Base-by-base conservation (phyloP, 768 basidiomycete genomes). In the Sporobolomyces roseus region DNA sequence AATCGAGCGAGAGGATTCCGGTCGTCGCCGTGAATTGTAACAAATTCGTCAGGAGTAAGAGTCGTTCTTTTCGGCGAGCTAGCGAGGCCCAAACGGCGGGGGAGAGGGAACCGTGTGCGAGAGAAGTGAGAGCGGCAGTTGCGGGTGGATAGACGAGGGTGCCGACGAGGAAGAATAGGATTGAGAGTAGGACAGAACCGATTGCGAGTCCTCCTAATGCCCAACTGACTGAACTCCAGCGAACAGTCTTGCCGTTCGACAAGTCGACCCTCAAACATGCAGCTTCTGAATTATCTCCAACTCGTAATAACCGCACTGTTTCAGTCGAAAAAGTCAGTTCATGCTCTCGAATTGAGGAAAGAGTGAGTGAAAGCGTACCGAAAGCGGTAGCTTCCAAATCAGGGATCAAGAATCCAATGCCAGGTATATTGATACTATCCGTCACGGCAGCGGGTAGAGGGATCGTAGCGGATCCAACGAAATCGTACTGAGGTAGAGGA, bases 191-290 rank as follows among this genome's bases (percentile, higher is more conserved):
- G 80, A 80, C 70, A 17, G 78, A 76, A 33, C 76, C 71, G 19
- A 81, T 62, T 23, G 77, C 75, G 36, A 90, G 78, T 25, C 82
- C 86, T 29, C 85, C 89, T 12, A 88, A 87, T 1, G 84, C 81
- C 89, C 90, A 94, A 73, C 86, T 84, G 17, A 91, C 93, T 19
- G 84, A 84, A 16, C 80, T 77, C 77, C 90, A 89, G 66, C 85
- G 85, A 1, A 86, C 84, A 1, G 92, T 89, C 84, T 87, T 87
- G 14, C 93, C 93, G 77, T 99, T 99, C 23, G 90, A 87, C 16
- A 97, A 81, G 3, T 92, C 93, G 23, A 92, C 85, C 78, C 93
- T 91, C 12, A 99, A 84, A 75, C 94, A 99, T 0, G 92, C 91
- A 61, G 87, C 90, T 69, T 90, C 82, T 12, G 85, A 77, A 54